A percentile compares a stretch with the other conserved stretches of the same genome.
Conservation (phyloP, 2,329 filamentous ascomycete species). For the Periconia sp. region DNA sequence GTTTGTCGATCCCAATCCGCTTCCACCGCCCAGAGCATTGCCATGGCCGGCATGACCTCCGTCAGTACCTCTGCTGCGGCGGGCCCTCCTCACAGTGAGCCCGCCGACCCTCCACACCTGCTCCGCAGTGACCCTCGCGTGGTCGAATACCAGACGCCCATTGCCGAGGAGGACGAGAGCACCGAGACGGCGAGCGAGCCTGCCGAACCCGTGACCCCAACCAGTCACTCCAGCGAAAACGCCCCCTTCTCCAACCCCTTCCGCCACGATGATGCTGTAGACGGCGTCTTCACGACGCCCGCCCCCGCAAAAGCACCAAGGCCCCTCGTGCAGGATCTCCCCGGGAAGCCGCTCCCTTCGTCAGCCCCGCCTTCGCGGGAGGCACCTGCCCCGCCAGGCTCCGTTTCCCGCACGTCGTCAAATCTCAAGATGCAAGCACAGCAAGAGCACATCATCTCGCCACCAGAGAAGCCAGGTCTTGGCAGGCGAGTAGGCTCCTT, state of each 20-base stretch:
- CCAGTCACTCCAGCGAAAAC: slow-evolving; percentile 41
- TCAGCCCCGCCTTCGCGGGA: slow-evolving; percentile 9
- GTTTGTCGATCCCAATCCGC: slow-evolving; percentile 12
- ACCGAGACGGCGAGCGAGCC: slow-evolving; percentile 47
- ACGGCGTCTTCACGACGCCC: slow-evolving; percentile 24
- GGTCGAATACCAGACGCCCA: slow-evolving; percentile 33
- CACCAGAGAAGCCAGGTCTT: slow-evolving; percentile 35
- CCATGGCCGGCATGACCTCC: slow-evolving; percentile 33
- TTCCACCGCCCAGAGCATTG: slow-evolving; percentile 4
- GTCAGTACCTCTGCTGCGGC: slow-evolving; percentile 20
- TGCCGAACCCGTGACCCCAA: slow-evolving; percentile 48
- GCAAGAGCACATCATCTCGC: slow-evolving; percentile 14
- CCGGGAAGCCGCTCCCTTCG: slow-evolving; percentile 2
- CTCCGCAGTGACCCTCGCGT: slow-evolving; percentile 34
- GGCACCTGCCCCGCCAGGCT: slow-evolving; percentile 9
- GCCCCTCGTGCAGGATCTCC: background rate
- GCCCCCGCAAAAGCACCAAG: slow-evolving; percentile 1
- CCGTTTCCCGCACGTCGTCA: slow-evolving; percentile 11
- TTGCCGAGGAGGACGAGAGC: slow-evolving; percentile 48
- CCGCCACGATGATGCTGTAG: slow-evolving; percentile 31
- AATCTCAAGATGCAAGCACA: slow-evolving; percentile 13
- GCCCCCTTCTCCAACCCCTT: slow-evolving; percentile 35
- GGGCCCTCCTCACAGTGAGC: slow-evolving; percentile 25
- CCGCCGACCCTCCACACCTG: slow-evolving; percentile 24
- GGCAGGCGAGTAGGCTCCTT: slow-evolving; percentile 40